phyloP scores from a whole-genome alignment of 306 rosid species.

The Lathyrus aphaca region DNA sequence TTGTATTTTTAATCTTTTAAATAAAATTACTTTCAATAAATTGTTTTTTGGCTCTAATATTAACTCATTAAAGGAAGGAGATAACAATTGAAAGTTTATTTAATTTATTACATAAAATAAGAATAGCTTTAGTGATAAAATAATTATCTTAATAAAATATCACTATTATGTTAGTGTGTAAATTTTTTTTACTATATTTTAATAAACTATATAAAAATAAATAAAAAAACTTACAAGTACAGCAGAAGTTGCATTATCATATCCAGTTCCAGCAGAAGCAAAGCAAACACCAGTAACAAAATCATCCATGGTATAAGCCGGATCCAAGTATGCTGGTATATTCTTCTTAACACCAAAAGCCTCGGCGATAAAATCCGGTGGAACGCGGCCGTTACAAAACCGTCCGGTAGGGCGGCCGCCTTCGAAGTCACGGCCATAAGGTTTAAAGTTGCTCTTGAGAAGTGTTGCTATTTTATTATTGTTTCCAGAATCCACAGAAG shows the following conservation, averaged over 20 bases:
- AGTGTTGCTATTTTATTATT: slow-evolving; percentile 72
- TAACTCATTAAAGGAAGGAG: too few species aligned
- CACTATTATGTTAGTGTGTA: background rate
- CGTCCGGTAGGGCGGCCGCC: slow-evolving; percentile 83
- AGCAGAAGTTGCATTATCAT: slow-evolving; percentile 64
- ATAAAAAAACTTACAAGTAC: slow-evolving; percentile 59
- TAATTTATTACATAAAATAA: background rate
- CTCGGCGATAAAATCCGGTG: slow-evolving; percentile 76
- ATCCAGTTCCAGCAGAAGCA: slow-evolving; percentile 81
- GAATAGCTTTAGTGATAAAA: background rate
- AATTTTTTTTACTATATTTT: background rate
- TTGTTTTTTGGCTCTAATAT: too few species aligned
- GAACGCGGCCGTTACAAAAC: slow-evolving; percentile 73
- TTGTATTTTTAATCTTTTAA: too few species aligned
- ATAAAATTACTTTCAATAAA: too few species aligned
- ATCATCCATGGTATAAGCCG: slow-evolving; percentile 61
- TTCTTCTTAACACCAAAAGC: slow-evolving; percentile 57
- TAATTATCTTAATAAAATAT: background rate
- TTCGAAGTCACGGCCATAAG: slow-evolving; percentile 79
- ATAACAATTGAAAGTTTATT: background rate
- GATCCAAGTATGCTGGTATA: slow-evolving; percentile 88
- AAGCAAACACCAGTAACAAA: slow-evolving; percentile 83
- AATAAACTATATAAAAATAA: background rate
- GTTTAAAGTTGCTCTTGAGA: slow-evolving; percentile 74
- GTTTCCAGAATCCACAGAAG: slow-evolving; percentile 87